Evolutionary conservation across 1,284 basidiomycete genomes (phyloP), one percentile per base, ranked within the genome.

Genomic region (Volvariella volvacea): DNA sequence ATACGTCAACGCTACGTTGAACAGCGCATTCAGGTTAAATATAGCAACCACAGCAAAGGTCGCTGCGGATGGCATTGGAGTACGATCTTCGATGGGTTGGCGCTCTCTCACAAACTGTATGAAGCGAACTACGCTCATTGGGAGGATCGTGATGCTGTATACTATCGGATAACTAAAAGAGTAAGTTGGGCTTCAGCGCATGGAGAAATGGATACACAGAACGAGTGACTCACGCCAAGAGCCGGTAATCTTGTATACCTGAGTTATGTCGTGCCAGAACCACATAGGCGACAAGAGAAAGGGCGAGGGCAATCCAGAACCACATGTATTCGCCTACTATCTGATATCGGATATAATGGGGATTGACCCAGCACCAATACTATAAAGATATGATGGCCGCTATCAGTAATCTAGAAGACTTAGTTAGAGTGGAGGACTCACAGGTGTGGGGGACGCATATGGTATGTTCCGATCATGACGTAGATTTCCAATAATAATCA

Each of bases 291-390:
- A 62, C 17, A 14, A 64, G 41, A 9, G 68, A 68, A 40, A 63
- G 50, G 19, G 50, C 47, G 4, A 69, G 55, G 1, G 68, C 60
- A 25, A 67, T 47, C 68, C 70, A 72, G 42, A 72, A 58, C 68
- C 71, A 73, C 25, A 70, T 42, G 46, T 72, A 72, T 52, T 71
- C 68, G 3, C 65, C 65, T 16, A 49, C 55, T 28, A 71, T 55
- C 3, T 63, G 56, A 40, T 65, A 59, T 2, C 48, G 47, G 2
- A 57, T 41, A 48, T 60, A 68, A 14, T 59, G 22, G 10, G 55
- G 38, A 15, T 62, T 60, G 46, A 73, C 66, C 70, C 70, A 72
- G 49, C 71, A 74, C 70, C 70, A 69, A 44, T 62, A 65, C 61
- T 65, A 41, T 8, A 17, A 17, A 38, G n/a, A 12, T 6, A 43